These are phyloP conservation scores for Capsella bursapastoris DNA, from an alignment of 345 rosid genomes.

Conservation along the genomic window DNA sequence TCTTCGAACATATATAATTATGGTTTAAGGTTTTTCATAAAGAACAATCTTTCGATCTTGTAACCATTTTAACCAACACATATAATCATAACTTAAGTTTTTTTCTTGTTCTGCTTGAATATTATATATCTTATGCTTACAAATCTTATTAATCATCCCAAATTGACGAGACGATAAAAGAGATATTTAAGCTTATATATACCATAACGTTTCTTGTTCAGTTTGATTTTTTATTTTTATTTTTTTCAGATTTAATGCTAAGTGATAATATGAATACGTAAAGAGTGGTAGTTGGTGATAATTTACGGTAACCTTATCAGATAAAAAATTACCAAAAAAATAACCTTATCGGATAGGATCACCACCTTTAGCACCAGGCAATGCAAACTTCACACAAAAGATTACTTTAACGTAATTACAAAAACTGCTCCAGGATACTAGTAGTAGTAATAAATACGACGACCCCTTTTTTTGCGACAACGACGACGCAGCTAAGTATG, in stretches of 20 bases:
- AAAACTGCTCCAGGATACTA: conserved; percentile 14
- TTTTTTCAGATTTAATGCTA: background rate
- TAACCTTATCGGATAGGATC: conserved; percentile 31
- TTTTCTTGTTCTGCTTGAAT: background rate
- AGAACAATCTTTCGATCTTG: conserved; percentile 6
- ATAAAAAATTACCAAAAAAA: background rate
- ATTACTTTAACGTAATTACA: conserved; percentile 16
- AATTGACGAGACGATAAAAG: background rate
- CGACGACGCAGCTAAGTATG: conserved; percentile 18
- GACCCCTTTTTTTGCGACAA: conserved; percentile 11
- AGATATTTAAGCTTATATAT: background rate
- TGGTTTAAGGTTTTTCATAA: conserved; percentile 13
- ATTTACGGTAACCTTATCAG: conserved; percentile 29
- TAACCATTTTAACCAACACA: conserved; percentile 25
- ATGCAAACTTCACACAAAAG: conserved; percentile 20
- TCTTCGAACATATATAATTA: conserved; percentile 19
- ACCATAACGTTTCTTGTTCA: too few species aligned
- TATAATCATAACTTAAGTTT: background rate
- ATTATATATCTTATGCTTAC: background rate
- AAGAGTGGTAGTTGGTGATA: conserved; percentile 26
- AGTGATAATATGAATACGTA: background rate
- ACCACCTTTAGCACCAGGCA: conserved; percentile 8
- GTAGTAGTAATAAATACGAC: conserved; percentile 4
- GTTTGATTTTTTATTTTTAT: background rate
- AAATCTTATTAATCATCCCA: background rate